phyloP scores from a whole-genome alignment of 768 basidiomycete species.

The Leccinum aurantiacum region DNA sequence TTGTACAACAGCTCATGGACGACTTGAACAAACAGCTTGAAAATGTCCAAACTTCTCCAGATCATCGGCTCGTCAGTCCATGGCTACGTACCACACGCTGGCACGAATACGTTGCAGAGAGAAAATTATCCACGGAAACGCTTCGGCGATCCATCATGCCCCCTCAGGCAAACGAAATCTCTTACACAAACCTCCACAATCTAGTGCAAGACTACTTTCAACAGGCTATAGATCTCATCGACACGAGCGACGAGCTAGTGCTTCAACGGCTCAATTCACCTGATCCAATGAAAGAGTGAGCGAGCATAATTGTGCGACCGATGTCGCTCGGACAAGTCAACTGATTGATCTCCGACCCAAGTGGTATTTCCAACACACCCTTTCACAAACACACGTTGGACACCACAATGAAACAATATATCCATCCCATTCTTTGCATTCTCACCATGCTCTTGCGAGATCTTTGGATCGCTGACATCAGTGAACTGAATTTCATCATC shows the following conservation, averaged over 20 bases:
- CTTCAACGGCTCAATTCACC: conserved; percentile 10
- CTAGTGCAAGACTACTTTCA: background rate
- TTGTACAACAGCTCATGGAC: background rate
- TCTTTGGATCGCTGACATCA: no score
- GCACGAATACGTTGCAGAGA: background rate
- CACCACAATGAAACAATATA: conserved; percentile 17
- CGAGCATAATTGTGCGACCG: no score
- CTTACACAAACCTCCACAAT: background rate
- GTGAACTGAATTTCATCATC: background rate
- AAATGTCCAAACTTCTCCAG: background rate
- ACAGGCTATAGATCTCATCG: background rate
- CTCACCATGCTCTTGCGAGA: conserved; percentile 1
- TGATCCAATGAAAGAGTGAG: conserved; percentile 9
- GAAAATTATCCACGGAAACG: accelerated
- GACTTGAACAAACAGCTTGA: background rate
- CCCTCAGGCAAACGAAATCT: background rate
- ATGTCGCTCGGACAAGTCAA: background rate
- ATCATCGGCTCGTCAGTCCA: background rate
- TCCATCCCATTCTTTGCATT: background rate
- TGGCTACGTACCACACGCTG: background rate
- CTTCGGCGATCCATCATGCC: accelerated
- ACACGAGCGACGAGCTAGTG: conserved; percentile 6
- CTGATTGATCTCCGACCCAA: background rate
- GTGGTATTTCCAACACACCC: conserved; percentile 25
- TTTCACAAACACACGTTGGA: conserved; percentile 22